phyloP scores from a whole-genome alignment of 306 rosid species.

The Medicago truncatula region MtrunA17r5.0-ANR NC_053044.1:45898501-45899000 shows the following conservation, averaged over 20 bases:
- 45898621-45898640: conserved; percentile 17
- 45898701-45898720: not conserved
- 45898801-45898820: not conserved
- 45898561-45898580: not conserved
- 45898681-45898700: not conserved
- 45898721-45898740: not conserved
- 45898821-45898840: not conserved
- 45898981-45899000: not conserved
- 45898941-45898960: not conserved
- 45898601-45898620: conserved; percentile 15
- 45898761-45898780: not conserved
- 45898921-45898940: not conserved
- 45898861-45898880: not conserved
- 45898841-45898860: conserved; percentile 3
- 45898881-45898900: not conserved
- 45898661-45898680: not conserved
- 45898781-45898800: not conserved
- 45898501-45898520: too few species aligned
- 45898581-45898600: conserved; percentile 3
- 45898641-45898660: not conserved
- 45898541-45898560: conserved; percentile 15
- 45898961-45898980: not conserved
- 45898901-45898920: not conserved
- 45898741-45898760: not conserved
- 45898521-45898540: too few species aligned